Base-by-base conservation (phyloP, 2,329 filamentous ascomycete genomes). In the Arthroderma uncinatum region DNA sequence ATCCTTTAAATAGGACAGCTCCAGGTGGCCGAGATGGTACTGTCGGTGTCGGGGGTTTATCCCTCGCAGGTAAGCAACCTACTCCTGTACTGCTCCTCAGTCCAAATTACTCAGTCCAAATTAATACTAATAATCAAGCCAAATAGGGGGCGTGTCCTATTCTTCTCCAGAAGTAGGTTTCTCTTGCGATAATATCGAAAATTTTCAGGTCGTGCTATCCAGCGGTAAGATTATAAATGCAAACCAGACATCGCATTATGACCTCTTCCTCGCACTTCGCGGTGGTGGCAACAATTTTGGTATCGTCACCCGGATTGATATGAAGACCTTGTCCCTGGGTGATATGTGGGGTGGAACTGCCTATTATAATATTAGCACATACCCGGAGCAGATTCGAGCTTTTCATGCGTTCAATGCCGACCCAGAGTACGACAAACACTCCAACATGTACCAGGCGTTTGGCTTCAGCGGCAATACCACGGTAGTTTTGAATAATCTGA, bases 241-340 rank as follows among this genome's bases (percentile, higher is more conserved):
- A 0, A 78, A 66, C 30, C 55, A 57, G 4, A 57, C 57, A 0
- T 57, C 54, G 4, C 73, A 82, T 50, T 21, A 65, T 0, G 76
- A 79, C 47, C 67, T 79, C 1, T 79, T 78, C 65, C 79, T 75
- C 75, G 74, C 71, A 19, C 57, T 78, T 28, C 66, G 69, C 3
- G 76, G 75, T 23, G 75, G 74, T 1, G 74, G 74, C 0, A 71
- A 74, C 58, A 75, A 73, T 56, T 77, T 61, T 53, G 61, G 61
- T 25, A 65, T 73, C 40, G 68, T 73, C 56, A 71, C 75, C 14
- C 65, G 64, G 8, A 72, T 73, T 58, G 70, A 74, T 21, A 64
- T 78, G 14, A 66, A 66, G 10, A 72, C 73, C 0, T 69, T 72
- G 47, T 64, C 68, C 0, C 70, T 65, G 6, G 70, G 68, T 12